Evolutionary conservation across 192 early-diverging fungal species (phyloP), one percentile per base, ranked within the genome.

Genomic region (Lunasporangiospora selenospora): DNA sequence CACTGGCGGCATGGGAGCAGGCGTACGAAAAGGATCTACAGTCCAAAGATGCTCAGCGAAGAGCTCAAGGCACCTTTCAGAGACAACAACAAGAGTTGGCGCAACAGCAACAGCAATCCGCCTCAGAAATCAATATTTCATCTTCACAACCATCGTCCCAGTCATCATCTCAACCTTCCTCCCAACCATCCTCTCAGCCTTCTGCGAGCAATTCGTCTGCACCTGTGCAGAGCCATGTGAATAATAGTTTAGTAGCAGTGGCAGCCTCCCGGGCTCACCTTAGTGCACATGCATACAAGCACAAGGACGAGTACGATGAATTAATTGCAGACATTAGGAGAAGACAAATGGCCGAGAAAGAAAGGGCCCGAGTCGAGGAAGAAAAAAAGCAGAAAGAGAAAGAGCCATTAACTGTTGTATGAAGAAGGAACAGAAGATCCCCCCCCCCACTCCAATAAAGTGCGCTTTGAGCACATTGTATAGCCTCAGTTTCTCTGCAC

Each of bases 221-320:
- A 7, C 62, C 62, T 55, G 47, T 62, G 6, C 46, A 52, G 18
- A 63, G 53, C 24, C 69, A 63, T 6, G 42, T 40, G 18, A 73
- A 73, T 42, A 73, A 53, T 23, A 58, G 15, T 10, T 44, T 36
- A 1, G 48, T 63, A 0, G 49, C 32, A 11, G 61, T 58, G 12
- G 45, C 69, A 16, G 31, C 63, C 15, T 59, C 69, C 0, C 27
- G 42, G 4, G 53, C 60, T 8, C 46, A 53, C 0, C 60, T 61
- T 13, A 57, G 57, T 51, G 60, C 69, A 9, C 69, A 73, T 31
- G 53, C 47, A 27, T 10, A 46, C 30, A 63, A 58, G 48, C 58
- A 73, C 29, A 61, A 45, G 2, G 55, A 61, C 29, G 59, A 62
- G 44, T 73, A 73, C 37, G 53, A 44, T 6, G 59, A 62, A 18